Evolutionary conservation across 2,329 filamentous ascomycete species (phyloP).

Genomic region (Calonectria pseudoreteaudii): DNA sequence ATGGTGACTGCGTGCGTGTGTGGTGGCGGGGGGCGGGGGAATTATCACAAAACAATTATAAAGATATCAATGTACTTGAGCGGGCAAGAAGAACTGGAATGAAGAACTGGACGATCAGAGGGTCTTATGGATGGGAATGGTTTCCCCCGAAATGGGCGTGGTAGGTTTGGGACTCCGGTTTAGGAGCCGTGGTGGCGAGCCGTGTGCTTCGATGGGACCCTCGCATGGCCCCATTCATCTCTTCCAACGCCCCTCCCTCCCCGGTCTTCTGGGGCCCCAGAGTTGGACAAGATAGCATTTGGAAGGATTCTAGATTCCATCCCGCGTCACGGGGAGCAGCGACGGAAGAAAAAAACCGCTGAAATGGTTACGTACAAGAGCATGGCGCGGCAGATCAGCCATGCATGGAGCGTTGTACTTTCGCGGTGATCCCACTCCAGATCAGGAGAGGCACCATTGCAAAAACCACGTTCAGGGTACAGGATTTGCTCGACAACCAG

Average conservation of each 20-base stretch:
- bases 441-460: background rate
- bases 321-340: background rate
- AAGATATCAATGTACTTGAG: background rate
- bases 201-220: conserved; percentile 5
- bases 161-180: conserved; percentile 9
- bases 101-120: background rate
- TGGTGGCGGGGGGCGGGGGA: background rate
- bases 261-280: conserved; percentile 22
- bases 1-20: background rate
- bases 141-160: background rate
- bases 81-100: background rate
- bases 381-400: background rate
- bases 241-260: background rate
- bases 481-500: background rate
- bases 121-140: conserved; percentile 4
- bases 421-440: background rate
- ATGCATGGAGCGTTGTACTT: background rate
- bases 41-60: background rate
- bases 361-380: background rate
- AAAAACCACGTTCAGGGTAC: background rate
- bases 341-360: background rate
- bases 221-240: conserved; percentile 2
- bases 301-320: conserved; percentile 5
- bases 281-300: conserved; percentile 7
- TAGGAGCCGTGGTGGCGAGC: conserved; percentile 19